phyloP scores from a whole-genome alignment of 2,329 filamentous ascomycete genomes.

The Botrytis tulipae region DNA sequence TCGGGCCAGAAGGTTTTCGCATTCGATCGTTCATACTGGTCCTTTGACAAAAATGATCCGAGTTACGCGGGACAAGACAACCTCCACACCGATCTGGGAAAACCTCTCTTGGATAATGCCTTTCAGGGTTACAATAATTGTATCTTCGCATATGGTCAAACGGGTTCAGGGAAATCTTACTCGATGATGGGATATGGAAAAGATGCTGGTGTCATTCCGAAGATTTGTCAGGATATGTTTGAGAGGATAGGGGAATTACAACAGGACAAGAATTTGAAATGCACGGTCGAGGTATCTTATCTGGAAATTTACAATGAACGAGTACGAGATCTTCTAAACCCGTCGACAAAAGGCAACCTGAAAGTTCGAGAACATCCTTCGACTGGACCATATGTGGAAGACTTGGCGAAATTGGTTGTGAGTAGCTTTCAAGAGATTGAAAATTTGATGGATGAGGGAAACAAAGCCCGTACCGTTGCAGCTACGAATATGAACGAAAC shows the following conservation, averaged over 20 bases:
- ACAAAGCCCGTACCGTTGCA: constrained; percentile 96
- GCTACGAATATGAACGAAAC: constrained; percentile 99
- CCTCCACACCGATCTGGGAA: constrained; percentile 83
- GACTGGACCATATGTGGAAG: constrained; percentile 96
- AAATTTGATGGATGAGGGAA: constrained; percentile 97
- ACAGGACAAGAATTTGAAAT: constrained; percentile 72
- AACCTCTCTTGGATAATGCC: constrained; percentile 92
- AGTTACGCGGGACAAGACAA: constrained; percentile 89
- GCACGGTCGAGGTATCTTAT: constrained; percentile 97
- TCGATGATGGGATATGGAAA: constrained; percentile 99
- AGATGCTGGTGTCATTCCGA: constrained; percentile 92
- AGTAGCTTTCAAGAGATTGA: constrained; percentile 94
- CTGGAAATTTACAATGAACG: constrained; percentile 99
- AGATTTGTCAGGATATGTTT: constrained; percentile 98
- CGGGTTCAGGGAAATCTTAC: constrained; percentile 97
- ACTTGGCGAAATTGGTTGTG: constrained; percentile 92
- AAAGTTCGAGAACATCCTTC: constrained; percentile 98
- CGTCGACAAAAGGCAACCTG: constrained; percentile 90
- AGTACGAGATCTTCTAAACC: constrained; percentile 92
- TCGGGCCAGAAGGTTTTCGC: constrained; percentile 81
- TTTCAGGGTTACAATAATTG: constrained; percentile 99
- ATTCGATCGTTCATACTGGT: constrained; percentile 98
- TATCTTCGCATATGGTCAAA: constrained; percentile 98
- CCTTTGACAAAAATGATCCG: constrained; percentile 77
- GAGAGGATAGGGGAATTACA: constrained; percentile 72